A percentile compares a stretch with the other conserved stretches of the same genome.
Conservation (phyloP, 768 basidiomycete genomes). For the Pleurotus tuoliensis region DNA sequence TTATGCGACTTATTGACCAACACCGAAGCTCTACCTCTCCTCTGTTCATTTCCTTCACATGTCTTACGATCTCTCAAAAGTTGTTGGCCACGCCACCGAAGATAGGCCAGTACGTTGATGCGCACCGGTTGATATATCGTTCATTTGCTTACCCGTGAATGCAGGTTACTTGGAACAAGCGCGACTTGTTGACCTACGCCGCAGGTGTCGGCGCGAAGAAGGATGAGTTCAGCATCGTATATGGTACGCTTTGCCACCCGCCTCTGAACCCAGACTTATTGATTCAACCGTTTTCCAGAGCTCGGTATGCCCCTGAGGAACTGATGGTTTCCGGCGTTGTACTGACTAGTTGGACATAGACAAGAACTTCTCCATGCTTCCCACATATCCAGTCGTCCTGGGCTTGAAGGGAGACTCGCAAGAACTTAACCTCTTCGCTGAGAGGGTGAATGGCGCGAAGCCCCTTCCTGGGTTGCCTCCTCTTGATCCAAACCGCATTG, state of each 20-base stretch:
- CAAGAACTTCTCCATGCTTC: constrained; percentile 69
- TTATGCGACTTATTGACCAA: not conserved
- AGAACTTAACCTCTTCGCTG: constrained; percentile 69
- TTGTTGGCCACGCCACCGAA: constrained; percentile 54
- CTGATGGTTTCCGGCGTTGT: not conserved
- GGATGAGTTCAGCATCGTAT: constrained; percentile 65
- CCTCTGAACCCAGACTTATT: not conserved
- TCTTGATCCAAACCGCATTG: constrained; percentile 66
- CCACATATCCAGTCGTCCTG: constrained; percentile 83
- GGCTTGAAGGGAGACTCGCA: constrained; percentile 63
- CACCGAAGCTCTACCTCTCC: not conserved
- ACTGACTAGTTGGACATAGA: constrained; percentile 31
- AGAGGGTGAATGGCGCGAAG: constrained; percentile 34
- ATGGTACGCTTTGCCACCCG: constrained; percentile 43
- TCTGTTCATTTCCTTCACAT: constrained; percentile 23
- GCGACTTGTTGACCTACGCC: constrained; percentile 78
- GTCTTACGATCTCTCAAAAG: constrained; percentile 59
- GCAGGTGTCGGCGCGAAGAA: constrained; percentile 79
- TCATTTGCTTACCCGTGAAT: not conserved
- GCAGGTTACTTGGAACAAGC: constrained; percentile 81
- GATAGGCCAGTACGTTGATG: constrained; percentile 47
- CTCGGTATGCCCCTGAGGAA: constrained; percentile 38
- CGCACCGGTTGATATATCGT: not conserved
- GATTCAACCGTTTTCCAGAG: constrained; percentile 28
- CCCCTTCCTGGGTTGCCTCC: constrained; percentile 65